Evolutionary conservation across 805 yeast genomes (phyloP), one percentile per base, ranked within the genome.

Genomic region (Ogataea pini): DNA sequence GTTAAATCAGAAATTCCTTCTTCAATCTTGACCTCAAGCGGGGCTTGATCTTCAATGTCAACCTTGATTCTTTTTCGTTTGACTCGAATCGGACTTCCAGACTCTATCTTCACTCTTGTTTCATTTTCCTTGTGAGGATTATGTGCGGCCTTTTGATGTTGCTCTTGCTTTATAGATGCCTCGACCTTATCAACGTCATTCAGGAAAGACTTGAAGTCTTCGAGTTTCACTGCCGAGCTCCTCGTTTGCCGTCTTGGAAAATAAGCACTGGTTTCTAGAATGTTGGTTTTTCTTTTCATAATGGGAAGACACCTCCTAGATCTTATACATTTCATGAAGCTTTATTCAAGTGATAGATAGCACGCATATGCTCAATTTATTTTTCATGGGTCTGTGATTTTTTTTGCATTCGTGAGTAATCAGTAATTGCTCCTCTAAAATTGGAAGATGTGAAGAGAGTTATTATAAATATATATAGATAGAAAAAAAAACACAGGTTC

Each of bases 201-300:
- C 14, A 42, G 18, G 19, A 25, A 33, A 17, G 38, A 18, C 3
- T 22, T 18, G 24, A 10, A 13, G 10, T 20, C 17, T 17, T 28
- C 28, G 17, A 19, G 12, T 14, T 36, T 45, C 17, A 29, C 20
- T 22, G 28, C 20, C 8, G 49, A 46, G 13, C 41, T 40, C 29
- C 50, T 27, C 4, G 50, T 46, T 7, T 17, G 27, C n/a, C 51
- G 25, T 37, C 28, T 32, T 8, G 44, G n/a, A 31, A 54, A 49
- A 32, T 47, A 49, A 16, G 47, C 40, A 41, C 51, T 51, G 2
- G 49, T 34, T 5, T 13, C 17, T 14, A 10, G n/a, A 17, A 8
- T 13, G 10, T 22, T 18, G 13, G 37, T 18, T 10, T 10, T 8
- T 17, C 24, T 34, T 18, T 18, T 34, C 37, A 34, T 17, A 10